Conservation (phyloP, 2,329 filamentous ascomycete genomes). For the Fusarium miscanthi region DNA sequence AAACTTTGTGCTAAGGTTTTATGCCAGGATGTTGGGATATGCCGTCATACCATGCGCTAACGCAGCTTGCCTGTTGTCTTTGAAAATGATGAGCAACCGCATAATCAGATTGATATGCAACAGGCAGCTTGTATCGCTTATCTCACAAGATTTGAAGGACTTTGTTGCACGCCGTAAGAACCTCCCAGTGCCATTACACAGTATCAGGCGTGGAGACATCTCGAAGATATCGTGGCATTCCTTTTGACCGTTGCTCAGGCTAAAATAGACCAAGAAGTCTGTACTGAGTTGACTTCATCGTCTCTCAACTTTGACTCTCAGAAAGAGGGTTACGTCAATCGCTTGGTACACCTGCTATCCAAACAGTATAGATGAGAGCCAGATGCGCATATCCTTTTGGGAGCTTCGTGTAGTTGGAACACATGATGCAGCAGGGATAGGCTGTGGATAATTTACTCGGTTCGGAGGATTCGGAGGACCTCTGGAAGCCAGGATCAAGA, state of each 20-base stretch:
- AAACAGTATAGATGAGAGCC: not conserved
- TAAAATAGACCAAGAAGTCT: not conserved
- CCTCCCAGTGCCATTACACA: not conserved
- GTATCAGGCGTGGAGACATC: not conserved
- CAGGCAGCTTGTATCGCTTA: constrained; percentile 21
- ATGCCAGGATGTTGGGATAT: constrained; percentile 21
- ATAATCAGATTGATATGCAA: constrained; percentile 4
- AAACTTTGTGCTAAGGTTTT: not conserved
- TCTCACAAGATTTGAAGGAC: constrained; percentile 4
- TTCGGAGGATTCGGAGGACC: constrained; percentile 35
- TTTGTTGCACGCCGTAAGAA: not conserved
- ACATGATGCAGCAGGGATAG: constrained; percentile 13
- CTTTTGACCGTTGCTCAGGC: not conserved
- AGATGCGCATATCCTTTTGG: constrained; percentile 1
- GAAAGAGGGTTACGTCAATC: not conserved
- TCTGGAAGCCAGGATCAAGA: constrained; percentile 25
- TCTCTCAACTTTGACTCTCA: not conserved
- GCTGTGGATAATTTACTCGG: constrained; percentile 14
- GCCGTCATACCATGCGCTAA: constrained; percentile 13
- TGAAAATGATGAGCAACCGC: not conserved
- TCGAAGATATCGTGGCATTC: not conserved
- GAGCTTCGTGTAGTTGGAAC: constrained; percentile 11
- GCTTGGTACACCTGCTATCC: not conserved
- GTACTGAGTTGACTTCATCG: not conserved
- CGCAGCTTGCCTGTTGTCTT: not conserved